phyloP scores from a whole-genome alignment of 352 stramenopile species.

The Pythium insidiosum region DNA sequence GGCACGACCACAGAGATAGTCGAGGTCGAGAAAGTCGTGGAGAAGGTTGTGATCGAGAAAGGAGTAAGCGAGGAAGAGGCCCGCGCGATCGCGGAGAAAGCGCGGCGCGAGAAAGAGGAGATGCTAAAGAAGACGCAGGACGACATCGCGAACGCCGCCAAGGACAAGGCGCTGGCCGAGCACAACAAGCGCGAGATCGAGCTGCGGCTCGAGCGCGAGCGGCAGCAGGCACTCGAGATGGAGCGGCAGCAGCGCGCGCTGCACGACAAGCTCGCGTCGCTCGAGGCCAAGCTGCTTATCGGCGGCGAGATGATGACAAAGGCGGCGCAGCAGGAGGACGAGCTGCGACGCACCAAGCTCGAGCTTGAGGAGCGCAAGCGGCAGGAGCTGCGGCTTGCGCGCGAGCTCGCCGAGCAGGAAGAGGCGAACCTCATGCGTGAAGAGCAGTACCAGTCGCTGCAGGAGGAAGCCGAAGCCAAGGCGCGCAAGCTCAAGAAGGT shows the following conservation, averaged over 20 bases:
- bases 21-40: conserved; percentile 79
- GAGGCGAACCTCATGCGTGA: conserved; percentile 91
- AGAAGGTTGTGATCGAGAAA: conserved; percentile 80
- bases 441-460: conserved; percentile 83
- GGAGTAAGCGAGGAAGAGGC: conserved; percentile 75
- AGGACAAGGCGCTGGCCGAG: conserved; percentile 79
- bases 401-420: conserved; percentile 90
- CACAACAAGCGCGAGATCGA: conserved; percentile 83
- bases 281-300: conserved; percentile 89
- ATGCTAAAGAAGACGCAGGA: conserved; percentile 61
- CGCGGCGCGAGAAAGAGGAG: conserved; percentile 70
- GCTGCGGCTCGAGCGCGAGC: conserved; percentile 84
- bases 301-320: conserved; percentile 94
- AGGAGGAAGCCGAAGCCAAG: conserved; percentile 94
- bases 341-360: conserved; percentile 89
- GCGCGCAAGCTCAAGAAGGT: conserved; percentile 96
- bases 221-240: conserved; percentile 58
- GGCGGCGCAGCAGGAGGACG: conserved; percentile 91
- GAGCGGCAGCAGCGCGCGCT: conserved; percentile 70
- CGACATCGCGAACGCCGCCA: conserved; percentile 57
- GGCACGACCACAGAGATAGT: conserved; percentile 29
- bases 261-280: conserved; percentile 80
- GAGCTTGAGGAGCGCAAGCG: conserved; percentile 89
- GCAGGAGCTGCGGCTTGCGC: conserved; percentile 81
- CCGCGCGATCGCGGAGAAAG: conserved; percentile 57